Evolutionary conservation across 495 filamentous ascomycete genomes (phyloP), one percentile per base, ranked within the genome.

Genomic region (Elaphomyces granulatus): DNA sequence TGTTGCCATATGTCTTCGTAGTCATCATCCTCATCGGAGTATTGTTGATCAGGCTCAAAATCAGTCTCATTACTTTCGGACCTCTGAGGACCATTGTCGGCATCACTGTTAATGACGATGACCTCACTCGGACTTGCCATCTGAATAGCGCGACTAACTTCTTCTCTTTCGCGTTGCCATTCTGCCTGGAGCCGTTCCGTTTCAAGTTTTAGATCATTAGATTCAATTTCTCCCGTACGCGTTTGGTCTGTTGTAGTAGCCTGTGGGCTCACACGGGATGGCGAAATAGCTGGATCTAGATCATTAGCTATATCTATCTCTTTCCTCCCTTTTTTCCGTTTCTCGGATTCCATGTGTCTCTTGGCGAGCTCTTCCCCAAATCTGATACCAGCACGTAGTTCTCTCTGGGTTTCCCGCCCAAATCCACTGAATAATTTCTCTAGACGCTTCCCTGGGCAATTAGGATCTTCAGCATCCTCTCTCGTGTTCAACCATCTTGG

Each of bases 101-200:
- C 53, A 47, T 72, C 68, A 33, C 70, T 69, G 21, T 71, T 56
- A 42, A 74, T 64, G 19, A 66, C 58, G 38, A 75, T 68, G 20
- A 74, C 55, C 42, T 67, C 56, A 36, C 59, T 66, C 4, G 56
- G 48, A 37, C 64, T 64, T 14, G 70, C 61, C 45, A 64, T 55
- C 32, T 66, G 48, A 37, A 73, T 70, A 28, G 71, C 55, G 7
- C 53, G 61, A 46, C 64, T 72, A 21, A 74, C 60, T 8, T 55
- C 58, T 40, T 74, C 63, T 28, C 71, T 57, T 33, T 71, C 66
- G 6, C 47, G 52, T 37, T 73, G 69, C 64, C 66, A 74, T 37
- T 63, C 51, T n/a, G 43, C 51, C 47, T 71, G 60, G 42, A 51
- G 53, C 37, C 47, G 51, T 41, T 47, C 48, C 52, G 51, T 52